Evolutionary conservation across 176 grass and related monocot genomes (phyloP), one percentile per base, ranked within the genome.

Genomic region (Poa pratensis): DNA sequence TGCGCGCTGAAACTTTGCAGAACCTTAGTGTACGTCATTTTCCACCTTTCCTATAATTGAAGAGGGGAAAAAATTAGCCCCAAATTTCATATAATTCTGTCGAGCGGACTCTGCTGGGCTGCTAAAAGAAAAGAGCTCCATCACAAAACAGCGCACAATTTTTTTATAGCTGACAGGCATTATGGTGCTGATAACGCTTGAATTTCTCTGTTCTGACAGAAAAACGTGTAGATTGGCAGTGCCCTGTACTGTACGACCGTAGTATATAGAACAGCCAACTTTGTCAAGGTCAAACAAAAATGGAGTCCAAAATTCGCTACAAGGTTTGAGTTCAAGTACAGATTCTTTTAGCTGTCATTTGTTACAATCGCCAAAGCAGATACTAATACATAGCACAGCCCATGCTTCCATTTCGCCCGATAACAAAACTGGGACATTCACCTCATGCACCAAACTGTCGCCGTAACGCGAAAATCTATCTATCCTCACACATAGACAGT

Each of bases 351-450:
- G 22, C 23, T 13, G 49, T 62, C 14, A 34, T 45, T 37, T 30
- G 58, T 70, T 77, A 82, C 62, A 86, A 54, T 10, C 19, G 3
- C 24, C 55, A 53, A 35, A 70, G 40, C 30, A 62, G 16, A 81
- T 9, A 48, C 42, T 37, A 35, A 64, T 16, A 64, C 5, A 32
- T 64, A 13, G 3, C 66, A 60, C 16, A 67, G 16, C 7, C 30
- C 28, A 79, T 20, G 8, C 4, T 80, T 49, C 17, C 37, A 85
- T 69, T 68, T 37, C 69, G 27, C 45, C 6, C 20, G 2, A 67
- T 69, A 37, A 43, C 81, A 87, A 53, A 86, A 77, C 28, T 62
- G 9, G 28, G 28, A n/a, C 42, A 46, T 50, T 17, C 27, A 52
- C 58, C 27, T 77, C 62, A 45, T 45, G 12, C 27, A 52, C 77